Evolutionary conservation across 2,329 filamentous ascomycete species (phyloP).

Genomic region (Lasiodiplodia citricola): DNA sequence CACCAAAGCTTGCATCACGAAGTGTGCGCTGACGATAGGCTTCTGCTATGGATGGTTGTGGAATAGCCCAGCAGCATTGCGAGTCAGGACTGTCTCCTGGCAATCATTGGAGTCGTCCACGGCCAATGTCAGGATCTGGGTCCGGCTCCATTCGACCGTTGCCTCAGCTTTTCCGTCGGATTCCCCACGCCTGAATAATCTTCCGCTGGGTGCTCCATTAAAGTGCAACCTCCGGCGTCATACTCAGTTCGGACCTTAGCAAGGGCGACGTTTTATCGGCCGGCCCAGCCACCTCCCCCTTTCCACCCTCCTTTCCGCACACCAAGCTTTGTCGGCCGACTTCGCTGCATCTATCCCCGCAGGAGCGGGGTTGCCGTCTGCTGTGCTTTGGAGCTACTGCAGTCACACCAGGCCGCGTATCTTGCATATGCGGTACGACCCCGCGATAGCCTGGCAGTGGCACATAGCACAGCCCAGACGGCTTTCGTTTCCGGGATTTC

Average conservation of each 20-base stretch:
- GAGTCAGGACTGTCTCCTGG: not conserved
- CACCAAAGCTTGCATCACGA: slow-evolving; percentile 12
- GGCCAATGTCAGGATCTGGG: not conserved
- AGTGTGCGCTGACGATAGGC: not conserved
- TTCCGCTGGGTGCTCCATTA: not conserved
- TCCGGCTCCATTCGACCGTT: not conserved
- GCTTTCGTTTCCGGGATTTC: not conserved
- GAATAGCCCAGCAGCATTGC: not conserved
- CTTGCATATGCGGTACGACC: slow-evolving; percentile 18
- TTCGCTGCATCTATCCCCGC: not conserved
- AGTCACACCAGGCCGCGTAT: slow-evolving; percentile 4
- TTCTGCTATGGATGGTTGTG: not conserved
- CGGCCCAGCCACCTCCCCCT: not conserved
- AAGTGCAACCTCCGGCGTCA: not conserved
- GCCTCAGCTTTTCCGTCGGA: not conserved
- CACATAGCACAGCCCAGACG: not conserved
- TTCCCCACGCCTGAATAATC: not conserved
- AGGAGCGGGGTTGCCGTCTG: not conserved
- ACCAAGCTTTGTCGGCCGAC: not conserved
- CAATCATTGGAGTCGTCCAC: not conserved
- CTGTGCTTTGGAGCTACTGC: not conserved
- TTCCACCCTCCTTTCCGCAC: not conserved
- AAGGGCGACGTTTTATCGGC: not conserved
- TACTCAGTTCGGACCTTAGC: not conserved
- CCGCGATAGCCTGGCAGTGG: not conserved